These are phyloP conservation scores for Leccinum obscurum DNA, from an alignment of 768 basidiomycete genomes.

Conservation along the genomic window DNA sequence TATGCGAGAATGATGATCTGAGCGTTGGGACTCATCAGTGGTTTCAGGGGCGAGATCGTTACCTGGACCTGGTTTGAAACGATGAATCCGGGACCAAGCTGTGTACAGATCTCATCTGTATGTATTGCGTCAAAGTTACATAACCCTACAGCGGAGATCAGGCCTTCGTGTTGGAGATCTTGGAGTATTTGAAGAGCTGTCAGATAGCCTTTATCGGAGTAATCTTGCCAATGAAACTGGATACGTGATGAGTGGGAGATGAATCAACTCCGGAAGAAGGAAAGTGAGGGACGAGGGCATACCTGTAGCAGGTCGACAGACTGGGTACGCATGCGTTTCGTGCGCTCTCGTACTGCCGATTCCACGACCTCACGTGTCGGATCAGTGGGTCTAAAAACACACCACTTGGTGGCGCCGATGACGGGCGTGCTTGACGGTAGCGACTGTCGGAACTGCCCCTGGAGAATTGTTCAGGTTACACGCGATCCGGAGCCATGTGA, in stretches of 20 bases:
- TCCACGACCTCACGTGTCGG: slow-evolving; percentile 58
- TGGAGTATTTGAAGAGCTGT: slow-evolving; percentile 51
- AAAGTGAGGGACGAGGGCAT: slow-evolving; percentile 10
- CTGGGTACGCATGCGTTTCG: slow-evolving; percentile 60
- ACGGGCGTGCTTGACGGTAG: slow-evolving; percentile 43
- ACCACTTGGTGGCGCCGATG: slow-evolving; percentile 85
- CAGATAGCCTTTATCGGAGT: slow-evolving; percentile 49
- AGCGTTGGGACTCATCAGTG: slow-evolving; percentile 3
- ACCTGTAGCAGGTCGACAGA: slow-evolving; percentile 76
- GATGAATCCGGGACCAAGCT: slow-evolving; percentile 66
- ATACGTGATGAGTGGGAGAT: not conserved
- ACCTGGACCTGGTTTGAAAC: slow-evolving; percentile 88
- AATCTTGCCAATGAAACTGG: slow-evolving; percentile 84
- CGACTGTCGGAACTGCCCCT: slow-evolving; percentile 70
- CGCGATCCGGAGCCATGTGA: not conserved
- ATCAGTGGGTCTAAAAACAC: slow-evolving; percentile 60
- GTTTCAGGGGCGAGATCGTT: slow-evolving; percentile 10
- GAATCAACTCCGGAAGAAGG: not conserved
- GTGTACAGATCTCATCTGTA: slow-evolving; percentile 79
- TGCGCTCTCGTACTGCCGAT: slow-evolving; percentile 65
- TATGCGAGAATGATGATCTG: slow-evolving; percentile 31
- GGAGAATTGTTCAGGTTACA: slow-evolving; percentile 11
- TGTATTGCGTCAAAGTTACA: slow-evolving; percentile 79
- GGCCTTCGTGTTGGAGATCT: slow-evolving; percentile 57
- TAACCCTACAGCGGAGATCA: slow-evolving; percentile 67